Conservation (phyloP, 768 basidiomycete genomes). For the Suillus plorans region DNA sequence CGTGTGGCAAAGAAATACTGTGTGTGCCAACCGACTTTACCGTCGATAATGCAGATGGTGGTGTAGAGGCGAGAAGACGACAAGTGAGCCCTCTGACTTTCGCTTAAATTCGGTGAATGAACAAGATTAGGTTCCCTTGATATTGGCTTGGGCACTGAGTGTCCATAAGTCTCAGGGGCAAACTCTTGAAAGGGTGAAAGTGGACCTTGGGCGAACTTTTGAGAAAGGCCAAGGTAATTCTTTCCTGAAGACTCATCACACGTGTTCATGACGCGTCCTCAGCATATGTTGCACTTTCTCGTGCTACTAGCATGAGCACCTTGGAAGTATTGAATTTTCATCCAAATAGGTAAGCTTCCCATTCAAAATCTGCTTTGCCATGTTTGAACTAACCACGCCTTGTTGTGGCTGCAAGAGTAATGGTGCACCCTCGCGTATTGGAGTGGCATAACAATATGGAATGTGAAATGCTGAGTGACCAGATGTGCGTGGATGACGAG, state of each 20-base stretch:
- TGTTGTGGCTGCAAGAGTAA: conserved; percentile 42
- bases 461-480: conserved; percentile 12
- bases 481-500: conserved; percentile 18
- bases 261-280: neutral
- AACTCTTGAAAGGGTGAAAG: conserved; percentile 80
- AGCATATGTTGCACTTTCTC: conserved; percentile 75
- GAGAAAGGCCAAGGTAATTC: conserved; percentile 73
- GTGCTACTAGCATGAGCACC: conserved; percentile 64
- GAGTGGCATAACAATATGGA: conserved; percentile 48
- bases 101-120: conserved; percentile 40
- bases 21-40: conserved; percentile 62
- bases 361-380: neutral
- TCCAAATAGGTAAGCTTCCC: conserved; percentile 47
- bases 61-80: conserved; percentile 54
- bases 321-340: conserved; percentile 68
- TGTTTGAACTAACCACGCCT: conserved; percentile 6
- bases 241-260: neutral
- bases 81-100: conserved; percentile 55
- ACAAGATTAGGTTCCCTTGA: conserved; percentile 47
- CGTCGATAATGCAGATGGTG: conserved; percentile 57
- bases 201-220: conserved; percentile 74
- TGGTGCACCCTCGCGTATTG: conserved; percentile 63
- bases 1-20: conserved; percentile 43
- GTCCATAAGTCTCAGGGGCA: conserved; percentile 93
- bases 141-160: conserved; percentile 84